Base-by-base conservation (phyloP, 768 basidiomycete species). In the Lentinula sp. region DNA sequence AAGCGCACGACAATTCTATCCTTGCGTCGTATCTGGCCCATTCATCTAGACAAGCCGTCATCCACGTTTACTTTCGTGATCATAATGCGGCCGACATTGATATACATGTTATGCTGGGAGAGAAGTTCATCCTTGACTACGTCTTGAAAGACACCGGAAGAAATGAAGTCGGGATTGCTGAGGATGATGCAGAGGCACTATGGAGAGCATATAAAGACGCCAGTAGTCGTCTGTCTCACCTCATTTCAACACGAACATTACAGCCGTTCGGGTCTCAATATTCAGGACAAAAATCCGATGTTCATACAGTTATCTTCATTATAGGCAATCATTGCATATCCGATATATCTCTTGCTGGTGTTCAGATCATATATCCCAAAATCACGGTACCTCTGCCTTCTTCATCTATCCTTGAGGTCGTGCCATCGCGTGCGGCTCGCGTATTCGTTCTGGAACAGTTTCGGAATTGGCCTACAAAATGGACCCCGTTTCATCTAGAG, bases 401-500 rank as follows among this genome's bases (percentile, higher is more conserved):
- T 12, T 70, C 75, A 42, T 70, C 69, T 32, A 70, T 88, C 51
- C 70, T 80, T 43, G 66, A 65, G 15, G 70, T 71, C 18, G 71
- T 88, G n/a, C 81, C 85, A 1, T 62, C 71, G 0, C 77, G 77
- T 6, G 77, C 75, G 57, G 73, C 74, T 39, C 79, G 77, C 13
- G 74, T 88, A 53, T 68, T 88, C 60, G 79, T 87, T 9, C 76
- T 87, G 13, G 87, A 88, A 67, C 86, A 86, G 69, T 68, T 81
- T n/a, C 75, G 74, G 62, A 74, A 69, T 57, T 83, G 81, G 73
- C 73, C 73, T 18, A 80, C 77, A 18, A 84, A 84, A 67, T 87
- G 83, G 82, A 81, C 83, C 0, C 81, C 85, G 0, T 72, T 88
- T n/a, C 87, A 81, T 72, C 76, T 88, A 59, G 86, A 88, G 43